Evolutionary conservation across 2,329 filamentous ascomycete genomes (phyloP), one percentile per base, ranked within the genome.

Genomic region (Chrysoporthe puriensis): DNA sequence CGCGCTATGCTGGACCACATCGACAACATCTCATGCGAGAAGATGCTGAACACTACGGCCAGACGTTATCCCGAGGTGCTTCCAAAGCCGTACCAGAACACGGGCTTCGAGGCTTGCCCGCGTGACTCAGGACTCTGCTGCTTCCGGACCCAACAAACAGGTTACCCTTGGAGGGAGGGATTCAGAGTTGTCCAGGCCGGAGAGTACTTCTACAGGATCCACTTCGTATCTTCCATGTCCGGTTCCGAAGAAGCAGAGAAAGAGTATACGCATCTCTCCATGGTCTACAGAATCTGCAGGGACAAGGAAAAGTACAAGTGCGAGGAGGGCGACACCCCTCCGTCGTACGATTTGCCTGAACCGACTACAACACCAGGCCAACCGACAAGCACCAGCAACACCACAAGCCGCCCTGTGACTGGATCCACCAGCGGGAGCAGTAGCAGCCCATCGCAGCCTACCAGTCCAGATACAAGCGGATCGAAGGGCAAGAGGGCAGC

Each of bases 81-180:
- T 18, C 67, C 67, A 40, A 6, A 2, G 58, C 16, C 61, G 7
- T 67, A 46, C 26, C 14, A 34, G 7, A 62, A 64, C 57, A 69
- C 60, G 18, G 36, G 59, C 4, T 48, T 67, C n/a, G 42, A 57
- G 6, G 36, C 56, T 42, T 69, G 67, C 42, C 52, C n/a, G 18
- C 50, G 58, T 26, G 61, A 69, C 13, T 21, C 60, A n/a, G 44
- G 61, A 8, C 61, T 69, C 46, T 69, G 67, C 57, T 69, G 64
- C 57, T 69, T 34, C 64, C 54, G 18, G 32, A 40, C 46, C 7
- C 18, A 16, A 58, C 43, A 26, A 50, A 14, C 26, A 26, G 46
- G 21, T 13, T 18, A 48, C 26, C 16, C 8, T 8, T n/a, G 8
- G 11, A 61, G 32, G 32, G 64, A 67, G 32, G 67, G 48, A 11